Percentiles rank a stretch among this genome's conserved stretches.
Evolutionary conservation across 73 alveolate genomes (phyloP).

Genomic region (Symbiodinium natans): DNA sequence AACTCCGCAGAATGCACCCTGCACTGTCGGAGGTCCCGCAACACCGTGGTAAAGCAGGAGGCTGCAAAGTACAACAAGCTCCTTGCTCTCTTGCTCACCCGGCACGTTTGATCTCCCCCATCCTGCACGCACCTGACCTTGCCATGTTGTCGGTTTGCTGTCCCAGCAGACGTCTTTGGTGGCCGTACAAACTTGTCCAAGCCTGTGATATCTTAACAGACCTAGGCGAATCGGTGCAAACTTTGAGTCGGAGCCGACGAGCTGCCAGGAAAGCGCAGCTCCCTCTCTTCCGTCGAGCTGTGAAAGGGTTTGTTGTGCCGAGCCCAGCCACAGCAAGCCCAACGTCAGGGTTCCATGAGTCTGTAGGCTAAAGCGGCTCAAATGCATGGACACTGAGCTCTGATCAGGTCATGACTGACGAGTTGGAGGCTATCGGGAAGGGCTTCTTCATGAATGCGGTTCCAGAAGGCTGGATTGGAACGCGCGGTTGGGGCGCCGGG

Average conservation of each 20-base stretch:
- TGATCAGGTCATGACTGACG: conserved; percentile 96
- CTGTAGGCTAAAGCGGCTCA: too few relatives aligned
- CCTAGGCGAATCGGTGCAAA: too few relatives aligned
- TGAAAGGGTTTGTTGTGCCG: conserved; percentile 86
- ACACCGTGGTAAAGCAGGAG: conserved; percentile 93
- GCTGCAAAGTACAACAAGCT: conserved; percentile 99
- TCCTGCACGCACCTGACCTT: background rate
- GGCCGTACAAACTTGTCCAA: too few relatives aligned
- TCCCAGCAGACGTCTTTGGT: too few relatives aligned
- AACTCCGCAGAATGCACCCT: too few relatives aligned
- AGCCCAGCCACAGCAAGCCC: too few relatives aligned
- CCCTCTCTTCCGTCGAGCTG: conserved; percentile 87
- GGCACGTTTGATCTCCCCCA: conserved; percentile 58
- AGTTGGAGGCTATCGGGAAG: conserved; percentile 99
- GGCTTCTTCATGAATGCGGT: conserved; percentile 99
- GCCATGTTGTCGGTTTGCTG: too few relatives aligned
- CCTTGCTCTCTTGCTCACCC: conserved; percentile 94
- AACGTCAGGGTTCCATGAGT: too few relatives aligned
- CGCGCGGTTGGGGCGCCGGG: background rate
- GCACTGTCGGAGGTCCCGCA: conserved; percentile 97
- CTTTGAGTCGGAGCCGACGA: too few relatives aligned
- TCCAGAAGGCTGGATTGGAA: conserved; percentile 28
- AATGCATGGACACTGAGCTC: background rate
- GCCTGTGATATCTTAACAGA: too few relatives aligned
- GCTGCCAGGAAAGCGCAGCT: conserved; percentile 61